A percentile compares a stretch with the other conserved stretches of the same genome.
Evolutionary conservation across 2,329 filamentous ascomycete genomes (phyloP).

Genomic region (Xylogone sp.): DNA sequence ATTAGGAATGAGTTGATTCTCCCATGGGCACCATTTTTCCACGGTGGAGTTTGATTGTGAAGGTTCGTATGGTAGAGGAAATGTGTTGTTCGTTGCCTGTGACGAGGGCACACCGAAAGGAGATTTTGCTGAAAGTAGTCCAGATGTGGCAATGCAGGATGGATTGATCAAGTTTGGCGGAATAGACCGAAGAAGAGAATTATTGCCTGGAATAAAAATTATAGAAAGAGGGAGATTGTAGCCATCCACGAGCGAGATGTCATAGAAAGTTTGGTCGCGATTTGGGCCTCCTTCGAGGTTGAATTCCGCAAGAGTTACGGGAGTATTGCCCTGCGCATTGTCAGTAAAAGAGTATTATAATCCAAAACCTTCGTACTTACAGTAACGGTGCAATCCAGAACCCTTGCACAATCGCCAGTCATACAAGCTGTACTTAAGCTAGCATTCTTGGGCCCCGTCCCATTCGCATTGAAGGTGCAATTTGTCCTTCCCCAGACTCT

Average conservation of each 20-base stretch:
- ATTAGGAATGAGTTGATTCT: conserved; percentile 59
- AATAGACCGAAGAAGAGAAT: conserved; percentile 56
- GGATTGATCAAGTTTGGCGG: conserved; percentile 75
- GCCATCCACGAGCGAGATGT: conserved; percentile 80
- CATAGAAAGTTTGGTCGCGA: conserved; percentile 69
- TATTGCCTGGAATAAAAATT: conserved; percentile 55
- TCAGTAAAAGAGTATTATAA: too few relatives aligned
- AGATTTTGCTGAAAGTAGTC: conserved; percentile 53
- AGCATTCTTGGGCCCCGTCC: conserved; percentile 43
- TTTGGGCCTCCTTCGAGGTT: conserved; percentile 64
- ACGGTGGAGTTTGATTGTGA: conserved; percentile 53
- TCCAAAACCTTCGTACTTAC: too few relatives aligned
- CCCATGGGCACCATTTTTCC: conserved; percentile 75
- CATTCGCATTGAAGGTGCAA: conserved; percentile 68
- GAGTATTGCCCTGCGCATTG: conserved; percentile 72
- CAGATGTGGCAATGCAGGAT: conserved; percentile 69
- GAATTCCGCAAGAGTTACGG: conserved; percentile 77
- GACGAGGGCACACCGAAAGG: conserved; percentile 43
- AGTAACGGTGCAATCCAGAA: conserved; percentile 64
- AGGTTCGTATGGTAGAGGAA: conserved; percentile 64
- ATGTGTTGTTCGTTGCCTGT: conserved; percentile 64
- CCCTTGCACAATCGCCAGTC: conserved; percentile 73
- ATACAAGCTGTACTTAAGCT: conserved; percentile 56
- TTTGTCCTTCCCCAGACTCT: conserved; percentile 82
- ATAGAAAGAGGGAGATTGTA: conserved; percentile 75